Evolutionary conservation across 495 filamentous ascomycete genomes (phyloP), one percentile per base, ranked within the genome.

Genomic region (Pseudoneurospora amorphoporcata): DNA sequence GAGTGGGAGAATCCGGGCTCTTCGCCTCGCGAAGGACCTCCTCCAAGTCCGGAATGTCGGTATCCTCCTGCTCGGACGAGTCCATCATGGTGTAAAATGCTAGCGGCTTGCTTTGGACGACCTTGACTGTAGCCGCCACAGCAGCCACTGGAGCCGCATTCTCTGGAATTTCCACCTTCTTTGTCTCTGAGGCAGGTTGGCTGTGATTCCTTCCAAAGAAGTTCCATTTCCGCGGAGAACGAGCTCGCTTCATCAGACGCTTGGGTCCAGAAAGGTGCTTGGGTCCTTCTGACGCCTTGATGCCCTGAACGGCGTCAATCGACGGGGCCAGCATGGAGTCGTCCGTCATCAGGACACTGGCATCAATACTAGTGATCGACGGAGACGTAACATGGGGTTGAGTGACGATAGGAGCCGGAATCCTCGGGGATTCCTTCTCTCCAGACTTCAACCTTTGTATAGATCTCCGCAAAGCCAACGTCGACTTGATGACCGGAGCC

Each of bases 11-110:
- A 3, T 72, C 69, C 10, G 81, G 70, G 16, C 78, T 75, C 68
- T 89, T 86, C 8, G 89, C 82, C 68, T 88, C 88, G 41, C 88
- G 87, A 68, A 94, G 83, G 19, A 94, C 87, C 43, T 89, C 87
- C 68, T 90, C 87, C 35, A 94, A 81, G 74, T 91, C 88, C 39
- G 84, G 75, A 0, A 80, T 75, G 37, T 87, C 87, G 8, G 86
- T 77, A 70, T 92, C 90, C 4, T 90, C 90, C 72, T 87, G 87
- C 73, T 95, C 92, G 3, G 87, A 88, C 39, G 88, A 84, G 74
- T 95, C 94, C 70, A 95, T 85, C 74, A 95, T 84, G 2, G 93
- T 92, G 80, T 98, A 98, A 76, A 96, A 94, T 3, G 94, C 90
- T 1, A 86, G 75, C 7, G 86, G 79, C 65, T 86, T 87, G 40